Conservation (phyloP, 2,329 filamentous ascomycete genomes). For the Arthrinium puccinioides region DNA sequence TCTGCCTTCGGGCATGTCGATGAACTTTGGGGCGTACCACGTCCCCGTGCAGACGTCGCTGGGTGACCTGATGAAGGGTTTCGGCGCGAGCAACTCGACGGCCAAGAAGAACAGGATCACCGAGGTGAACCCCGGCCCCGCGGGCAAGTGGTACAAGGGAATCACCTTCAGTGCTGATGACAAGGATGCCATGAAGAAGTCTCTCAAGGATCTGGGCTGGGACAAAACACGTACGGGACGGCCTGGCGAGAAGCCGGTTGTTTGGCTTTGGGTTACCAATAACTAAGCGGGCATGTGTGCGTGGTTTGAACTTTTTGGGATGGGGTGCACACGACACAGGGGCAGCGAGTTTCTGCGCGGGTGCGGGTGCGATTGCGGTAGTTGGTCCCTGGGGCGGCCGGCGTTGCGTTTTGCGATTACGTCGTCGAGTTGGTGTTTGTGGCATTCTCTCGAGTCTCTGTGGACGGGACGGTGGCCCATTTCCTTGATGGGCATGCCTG, state of each 20-base stretch:
- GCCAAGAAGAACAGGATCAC: constrained; percentile 48
- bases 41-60: constrained; percentile 47
- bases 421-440: too few relatives aligned
- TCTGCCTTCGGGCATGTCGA: constrained; percentile 29
- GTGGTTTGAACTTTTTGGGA: too few relatives aligned
- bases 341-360: too few relatives aligned
- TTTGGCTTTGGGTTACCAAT: constrained; percentile 55
- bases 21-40: constrained; percentile 41
- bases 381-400: too few relatives aligned
- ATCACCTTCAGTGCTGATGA: constrained; percentile 43
- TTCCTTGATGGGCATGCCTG: too few relatives aligned
- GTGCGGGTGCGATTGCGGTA: too few relatives aligned
- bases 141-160: constrained; percentile 53
- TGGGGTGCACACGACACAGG: too few relatives aligned
- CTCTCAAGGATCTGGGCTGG: constrained; percentile 53
- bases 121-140: constrained; percentile 47
- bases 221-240: constrained; percentile 40
- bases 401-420: too few relatives aligned
- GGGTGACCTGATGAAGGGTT: constrained; percentile 48
- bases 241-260: constrained; percentile 41
- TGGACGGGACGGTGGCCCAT: too few relatives aligned
- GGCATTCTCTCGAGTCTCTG: too few relatives aligned
- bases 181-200: constrained; percentile 37
- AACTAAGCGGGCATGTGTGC: too few relatives aligned
- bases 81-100: constrained; percentile 46